phyloP scores from a whole-genome alignment of 148 eudicot genomes.

The Diospyros lotus region DNA sequence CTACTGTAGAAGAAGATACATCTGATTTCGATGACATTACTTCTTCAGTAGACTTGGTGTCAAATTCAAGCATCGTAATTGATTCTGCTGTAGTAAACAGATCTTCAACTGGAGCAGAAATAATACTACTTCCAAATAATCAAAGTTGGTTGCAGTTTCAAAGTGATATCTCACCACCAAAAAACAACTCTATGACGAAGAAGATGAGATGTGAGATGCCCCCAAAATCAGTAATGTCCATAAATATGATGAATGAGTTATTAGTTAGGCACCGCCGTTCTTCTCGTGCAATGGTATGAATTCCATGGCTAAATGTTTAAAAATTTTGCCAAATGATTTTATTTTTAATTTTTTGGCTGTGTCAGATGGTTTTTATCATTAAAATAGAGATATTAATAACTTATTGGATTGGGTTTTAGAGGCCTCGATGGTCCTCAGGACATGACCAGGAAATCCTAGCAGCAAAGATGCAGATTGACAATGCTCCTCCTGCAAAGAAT shows the following conservation, averaged over 20 bases:
- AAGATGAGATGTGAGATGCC: conserved; percentile 62
- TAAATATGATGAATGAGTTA: conserved; percentile 58
- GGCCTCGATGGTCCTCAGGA: conserved; percentile 59
- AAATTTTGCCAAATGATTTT: not conserved
- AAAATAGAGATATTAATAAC: too few relatives aligned
- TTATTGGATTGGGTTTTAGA: conserved; percentile 39
- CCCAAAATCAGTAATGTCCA: conserved; percentile 52
- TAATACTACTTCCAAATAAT: conserved; percentile 9
- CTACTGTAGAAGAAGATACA: conserved; percentile 17
- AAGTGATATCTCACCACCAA: conserved; percentile 18
- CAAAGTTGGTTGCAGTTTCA: conserved; percentile 16
- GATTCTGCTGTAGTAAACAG: conserved; percentile 11
- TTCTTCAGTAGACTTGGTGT: not conserved
- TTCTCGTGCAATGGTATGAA: conserved; percentile 70
- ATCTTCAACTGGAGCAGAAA: conserved; percentile 15
- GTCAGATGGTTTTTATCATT: not conserved
- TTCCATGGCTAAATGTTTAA: not conserved
- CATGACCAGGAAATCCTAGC: conserved; percentile 67
- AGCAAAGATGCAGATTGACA: conserved; percentile 62
- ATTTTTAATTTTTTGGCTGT: not conserved
- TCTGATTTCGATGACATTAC: not conserved
- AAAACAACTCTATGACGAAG: conserved; percentile 33
- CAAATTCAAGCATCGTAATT: conserved; percentile 7
- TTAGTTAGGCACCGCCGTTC: conserved; percentile 57
- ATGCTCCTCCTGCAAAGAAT: conserved; percentile 35